Base-by-base conservation (phyloP, 129 eudicot genomes). In the Sambucus nigra region DNA sequence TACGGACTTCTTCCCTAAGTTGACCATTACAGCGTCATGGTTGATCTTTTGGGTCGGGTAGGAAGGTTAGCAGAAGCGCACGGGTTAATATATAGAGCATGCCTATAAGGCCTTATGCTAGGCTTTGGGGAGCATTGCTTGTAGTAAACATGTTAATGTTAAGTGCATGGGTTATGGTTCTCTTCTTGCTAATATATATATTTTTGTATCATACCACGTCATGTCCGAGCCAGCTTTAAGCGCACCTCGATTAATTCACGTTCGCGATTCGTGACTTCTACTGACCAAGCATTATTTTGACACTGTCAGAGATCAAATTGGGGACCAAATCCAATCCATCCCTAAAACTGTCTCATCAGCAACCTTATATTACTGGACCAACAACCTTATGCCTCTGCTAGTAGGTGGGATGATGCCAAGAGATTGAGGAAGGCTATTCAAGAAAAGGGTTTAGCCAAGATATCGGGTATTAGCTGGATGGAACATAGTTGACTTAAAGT, bases 61-160 rank as follows among this genome's bases (percentile, higher is more conserved):
- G 88, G 83, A 13, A 41, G 73, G 45, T 65, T 80, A 41, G 63
- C 65, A 20, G 88, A 76, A 24, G 88, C 88, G 1, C 64, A 68
- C n/a, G 68, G 57, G 39, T 55, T 80, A 51, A 76, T 80, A 42
- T n/a, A n/a, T 75, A 72, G 58, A 65, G 74, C 71, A 80, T 80
- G 88, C 76, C 76, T 2, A 61, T 63, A 62, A 52, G 59, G 59
- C 88, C 88, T 32, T 83, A 76, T 62, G 72, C 76, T 57, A 77
- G 80, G 27, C 77, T 80, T 25, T 76, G 88, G 83, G 88, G 88
- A 25, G 76, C 83, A 60, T 52, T 80, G 88, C 60, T 60, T 72
- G 29, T 66, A 72, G 44, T 57, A 83, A 71, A 58, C 74, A 70
- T 0, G n/a, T n/a, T n/a, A 74, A 80, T 22, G 55, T 59, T 27